Conservation (phyloP, 768 basidiomycete genomes). For the Tulasnella sp. region DNA sequence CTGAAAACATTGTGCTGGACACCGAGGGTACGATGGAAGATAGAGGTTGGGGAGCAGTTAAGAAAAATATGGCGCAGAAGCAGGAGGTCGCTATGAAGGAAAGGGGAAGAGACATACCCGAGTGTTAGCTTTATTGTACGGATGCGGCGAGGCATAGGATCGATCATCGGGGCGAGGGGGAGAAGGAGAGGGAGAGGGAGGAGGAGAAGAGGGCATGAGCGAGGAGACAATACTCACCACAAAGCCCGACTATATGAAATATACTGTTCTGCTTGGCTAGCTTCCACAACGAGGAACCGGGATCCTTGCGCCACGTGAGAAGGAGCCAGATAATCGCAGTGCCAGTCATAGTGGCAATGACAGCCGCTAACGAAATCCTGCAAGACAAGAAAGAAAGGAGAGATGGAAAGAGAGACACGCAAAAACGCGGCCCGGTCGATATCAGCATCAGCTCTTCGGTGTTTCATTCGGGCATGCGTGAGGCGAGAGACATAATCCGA, state of each 20-base stretch:
- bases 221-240: neutral
- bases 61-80: slow-evolving; percentile 3
- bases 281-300: neutral
- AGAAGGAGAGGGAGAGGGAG: neutral
- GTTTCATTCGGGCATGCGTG: slow-evolving; percentile 7
- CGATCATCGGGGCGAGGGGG: neutral
- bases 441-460: neutral
- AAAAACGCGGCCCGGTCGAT: neutral
- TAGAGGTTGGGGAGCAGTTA: neutral
- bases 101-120: neutral
- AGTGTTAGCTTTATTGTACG: neutral
- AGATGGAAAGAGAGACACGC: neutral
- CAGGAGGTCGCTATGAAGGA: neutral
- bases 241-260: neutral
- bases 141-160: neutral
- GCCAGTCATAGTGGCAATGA: neutral
- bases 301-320: neutral
- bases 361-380: neutral
- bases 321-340: neutral
- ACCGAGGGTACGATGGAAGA: slow-evolving; percentile 16
- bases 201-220: neutral
- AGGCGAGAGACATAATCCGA: neutral
- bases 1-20: slow-evolving; percentile 1
- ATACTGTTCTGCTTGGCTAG: neutral
- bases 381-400: neutral